Base-by-base conservation (phyloP, 75 land plant species). In the Pseudotsuga menziesii region DNA sequence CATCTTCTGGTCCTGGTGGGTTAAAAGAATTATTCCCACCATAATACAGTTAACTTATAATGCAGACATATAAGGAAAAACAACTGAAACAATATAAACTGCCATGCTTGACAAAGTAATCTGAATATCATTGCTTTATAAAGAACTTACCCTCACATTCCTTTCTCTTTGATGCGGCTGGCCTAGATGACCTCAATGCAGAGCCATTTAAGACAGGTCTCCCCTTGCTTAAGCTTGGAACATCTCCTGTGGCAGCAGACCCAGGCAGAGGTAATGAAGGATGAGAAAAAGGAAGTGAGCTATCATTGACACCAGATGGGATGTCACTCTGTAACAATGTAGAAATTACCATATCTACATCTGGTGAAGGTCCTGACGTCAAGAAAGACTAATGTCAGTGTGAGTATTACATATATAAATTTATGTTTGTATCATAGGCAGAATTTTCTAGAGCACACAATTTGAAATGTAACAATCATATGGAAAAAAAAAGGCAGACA, bases 281-380 rank as follows among this genome's bases (percentile, higher is more conserved):
- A 25, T 78, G 76, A 32, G 82, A 15, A 57, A 56, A 32, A 55
- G 83, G 12, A 41, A 73, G 76, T 56, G 80, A 69, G 57, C 80
- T 83, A 2, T 78, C 88, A 73, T 35, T 59, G 59, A 58, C 78
- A 22, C 79, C 80, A 75, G 82, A 61, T 60, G 90, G 88, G 48
- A 89, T 62, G 54, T 89, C 83, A 66, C 86, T 82, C 77, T 94
- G 91, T 78, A 92, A 64, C 64, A 91, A 83, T 56, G 90, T 78
- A 52, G 95, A 85, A 55, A 94, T 75, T 11, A 94, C 92, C 39
- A 85, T 36, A 63, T 97, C 98, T 15, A 89, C 87, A 86, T 97
- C 90, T 57, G 98, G 99, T 19, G 78, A 77, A 77, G 98, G 99
- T 63, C 99, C 99, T 97, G 83, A 35, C 14, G 58, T 69, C 22